These are phyloP conservation scores for Cucumis melo DNA, from an alignment of 306 rosid species.

Conservation along the genomic window DNA sequence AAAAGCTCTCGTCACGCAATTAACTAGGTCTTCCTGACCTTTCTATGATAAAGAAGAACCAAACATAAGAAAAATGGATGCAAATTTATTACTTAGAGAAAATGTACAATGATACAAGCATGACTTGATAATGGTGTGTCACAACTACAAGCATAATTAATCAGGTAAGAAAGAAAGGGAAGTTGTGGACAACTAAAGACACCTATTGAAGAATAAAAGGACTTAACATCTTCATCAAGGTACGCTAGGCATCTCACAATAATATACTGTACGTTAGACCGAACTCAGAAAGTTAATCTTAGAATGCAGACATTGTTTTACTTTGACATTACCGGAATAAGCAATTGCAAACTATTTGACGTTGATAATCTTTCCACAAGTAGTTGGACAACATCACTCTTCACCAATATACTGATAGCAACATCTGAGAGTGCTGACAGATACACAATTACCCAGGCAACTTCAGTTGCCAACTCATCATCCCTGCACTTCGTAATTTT, in stretches of 20 bases:
- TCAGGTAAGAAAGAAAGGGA: not conserved
- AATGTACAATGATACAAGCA: not conserved
- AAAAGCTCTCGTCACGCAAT: not conserved
- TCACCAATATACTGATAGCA: slow-evolving; percentile 60
- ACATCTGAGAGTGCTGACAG: slow-evolving; percentile 84
- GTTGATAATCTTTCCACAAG: slow-evolving; percentile 68
- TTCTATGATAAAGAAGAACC: not conserved
- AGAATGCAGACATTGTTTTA: not conserved
- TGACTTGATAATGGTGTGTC: not conserved
- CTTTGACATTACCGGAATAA: slow-evolving; percentile 59
- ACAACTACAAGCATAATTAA: not conserved
- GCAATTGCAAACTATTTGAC: slow-evolving; percentile 65
- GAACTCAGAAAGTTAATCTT: not conserved
- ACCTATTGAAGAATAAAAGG: not conserved
- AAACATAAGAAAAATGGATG: not conserved
- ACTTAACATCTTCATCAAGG: not conserved
- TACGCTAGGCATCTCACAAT: not conserved
- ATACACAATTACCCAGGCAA: slow-evolving; percentile 92
- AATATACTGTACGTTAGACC: not conserved
- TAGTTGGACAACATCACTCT: slow-evolving; percentile 65
- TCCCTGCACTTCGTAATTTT: slow-evolving; percentile 41
- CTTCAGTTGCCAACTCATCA: slow-evolving; percentile 87
- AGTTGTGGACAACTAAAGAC: not conserved
- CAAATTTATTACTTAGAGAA: not conserved
- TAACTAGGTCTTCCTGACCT: not conserved